Percentiles rank a stretch among this genome's conserved stretches.
Evolutionary conservation across 2,329 filamentous ascomycete genomes (phyloP).

Genomic region (Claviceps capensis): DNA sequence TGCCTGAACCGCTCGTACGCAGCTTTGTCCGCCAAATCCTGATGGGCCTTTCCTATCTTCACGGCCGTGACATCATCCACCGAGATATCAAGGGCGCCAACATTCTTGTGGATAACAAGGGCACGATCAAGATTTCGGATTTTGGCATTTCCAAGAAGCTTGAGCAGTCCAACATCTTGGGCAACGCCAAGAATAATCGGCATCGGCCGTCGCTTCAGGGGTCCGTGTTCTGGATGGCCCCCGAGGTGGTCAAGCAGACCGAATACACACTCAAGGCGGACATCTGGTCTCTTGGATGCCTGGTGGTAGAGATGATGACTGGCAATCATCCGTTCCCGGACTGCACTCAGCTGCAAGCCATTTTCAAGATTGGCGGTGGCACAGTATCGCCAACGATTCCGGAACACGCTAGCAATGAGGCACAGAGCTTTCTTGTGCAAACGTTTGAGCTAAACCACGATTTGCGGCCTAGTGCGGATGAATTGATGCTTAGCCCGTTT

Average conservation of each 20-base stretch:
- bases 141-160: constrained; percentile 98
- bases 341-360: constrained; percentile 91
- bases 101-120: constrained; percentile 97
- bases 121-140: constrained; percentile 97
- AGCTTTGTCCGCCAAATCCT: constrained; percentile 97
- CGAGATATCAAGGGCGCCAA: constrained; percentile 99
- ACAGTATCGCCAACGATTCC: constrained; percentile 81
- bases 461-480: constrained; percentile 80
- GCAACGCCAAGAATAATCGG: constrained; percentile 51
- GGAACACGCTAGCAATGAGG: constrained; percentile 72
- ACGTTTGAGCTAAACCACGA: constrained; percentile 96
- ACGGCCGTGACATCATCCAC: constrained; percentile 92
- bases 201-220: constrained; percentile 76
- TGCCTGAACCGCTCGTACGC: constrained; percentile 83
- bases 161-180: constrained; percentile 76
- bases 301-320: constrained; percentile 99
- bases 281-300: constrained; percentile 93
- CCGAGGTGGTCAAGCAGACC: constrained; percentile 94
- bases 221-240: constrained; percentile 99
- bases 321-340: constrained; percentile 93
- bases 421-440: constrained; percentile 66
- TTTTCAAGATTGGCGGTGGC: constrained; percentile 92
- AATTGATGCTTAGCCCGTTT: constrained; percentile 74
- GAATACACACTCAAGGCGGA: constrained; percentile 97
- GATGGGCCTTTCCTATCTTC: constrained; percentile 81